These are phyloP conservation scores for Raffaelea deltoideospora DNA, from an alignment of 2,329 filamentous ascomycete species.

Conservation along the genomic window DNA sequence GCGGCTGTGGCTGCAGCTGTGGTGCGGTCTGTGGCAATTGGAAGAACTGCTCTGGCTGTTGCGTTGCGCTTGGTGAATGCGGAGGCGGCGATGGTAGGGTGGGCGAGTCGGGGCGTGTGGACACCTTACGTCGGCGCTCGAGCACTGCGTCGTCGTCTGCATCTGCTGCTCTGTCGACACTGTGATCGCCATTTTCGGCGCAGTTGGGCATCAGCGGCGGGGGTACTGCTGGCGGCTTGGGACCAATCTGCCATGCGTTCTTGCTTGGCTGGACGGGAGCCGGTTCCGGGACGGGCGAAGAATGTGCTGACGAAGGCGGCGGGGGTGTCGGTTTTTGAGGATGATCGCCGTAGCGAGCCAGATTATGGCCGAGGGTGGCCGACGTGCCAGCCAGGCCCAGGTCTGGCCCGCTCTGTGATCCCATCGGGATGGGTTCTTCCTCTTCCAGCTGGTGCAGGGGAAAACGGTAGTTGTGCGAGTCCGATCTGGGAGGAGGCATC, in stretches of 20 bases:
- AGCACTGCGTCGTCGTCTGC: neutral
- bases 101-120: constrained; percentile 10
- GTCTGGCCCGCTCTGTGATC: neutral
- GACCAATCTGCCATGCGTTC: constrained; percentile 11
- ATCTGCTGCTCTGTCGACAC: neutral
- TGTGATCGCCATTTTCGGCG: neutral
- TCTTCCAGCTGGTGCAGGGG: too few relatives aligned
- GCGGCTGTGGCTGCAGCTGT: neutral
- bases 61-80: neutral
- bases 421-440: neutral
- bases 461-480: too few relatives aligned
- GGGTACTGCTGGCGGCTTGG: neutral
- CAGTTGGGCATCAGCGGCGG: neutral
- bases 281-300: constrained; percentile 3
- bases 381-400: too few relatives aligned
- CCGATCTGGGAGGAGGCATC: neutral
- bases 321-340: constrained; percentile 2
- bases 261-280: constrained; percentile 6
- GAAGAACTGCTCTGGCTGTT: neutral
- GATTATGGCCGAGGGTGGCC: too few relatives aligned
- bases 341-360: constrained; percentile 9
- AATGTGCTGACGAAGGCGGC: neutral
- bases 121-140: constrained; percentile 7
- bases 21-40: neutral
- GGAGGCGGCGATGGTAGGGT: constrained; percentile 6